A percentile compares a stretch with the other conserved stretches of the same genome.
Evolutionary conservation across 2,329 filamentous ascomycete species (phyloP).

Genomic region (Phialocephala subalpina): DNA sequence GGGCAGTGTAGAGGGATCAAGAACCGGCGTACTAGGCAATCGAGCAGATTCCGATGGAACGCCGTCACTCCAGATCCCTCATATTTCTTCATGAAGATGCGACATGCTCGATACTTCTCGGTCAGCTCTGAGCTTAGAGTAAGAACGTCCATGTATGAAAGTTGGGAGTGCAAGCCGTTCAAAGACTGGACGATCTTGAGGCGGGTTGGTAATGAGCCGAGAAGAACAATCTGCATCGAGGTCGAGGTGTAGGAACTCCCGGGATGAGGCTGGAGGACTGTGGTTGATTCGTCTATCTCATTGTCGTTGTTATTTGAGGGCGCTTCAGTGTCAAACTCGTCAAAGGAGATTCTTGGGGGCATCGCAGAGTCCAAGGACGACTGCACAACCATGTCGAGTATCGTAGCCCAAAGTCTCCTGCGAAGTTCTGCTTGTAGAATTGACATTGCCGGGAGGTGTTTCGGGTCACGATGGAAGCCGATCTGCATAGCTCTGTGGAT

Average conservation of each 20-base stretch:
- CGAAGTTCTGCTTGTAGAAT: slow-evolving; percentile 36
- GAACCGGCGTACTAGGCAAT: slow-evolving; percentile 60
- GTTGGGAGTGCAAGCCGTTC: not conserved
- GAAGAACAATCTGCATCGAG: not conserved
- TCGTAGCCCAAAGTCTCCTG: slow-evolving; percentile 54
- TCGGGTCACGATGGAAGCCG: slow-evolving; percentile 54
- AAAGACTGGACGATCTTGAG: not conserved
- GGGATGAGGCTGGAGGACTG: not conserved
- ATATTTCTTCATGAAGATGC: not conserved
- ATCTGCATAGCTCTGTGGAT: slow-evolving; percentile 54
- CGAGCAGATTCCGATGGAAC: slow-evolving; percentile 57
- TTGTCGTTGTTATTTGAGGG: not conserved
- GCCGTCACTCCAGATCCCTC: slow-evolving; percentile 27
- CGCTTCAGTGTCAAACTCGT: not conserved
- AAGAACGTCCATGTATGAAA: not conserved
- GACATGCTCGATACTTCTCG: too few relatives aligned
- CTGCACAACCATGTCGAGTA: slow-evolving; percentile 55
- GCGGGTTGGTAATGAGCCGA: not conserved
- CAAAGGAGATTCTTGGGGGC: slow-evolving; percentile 50
- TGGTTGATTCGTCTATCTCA: not conserved
- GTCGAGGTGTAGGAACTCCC: not conserved
- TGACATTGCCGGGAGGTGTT: slow-evolving; percentile 46
- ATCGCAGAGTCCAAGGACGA: slow-evolving; percentile 54
- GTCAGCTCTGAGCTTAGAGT: not conserved
- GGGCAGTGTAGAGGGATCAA: slow-evolving; percentile 59